phyloP scores from a whole-genome alignment of 1,284 basidiomycete species.

The Hymenochaete sp. region DNA sequence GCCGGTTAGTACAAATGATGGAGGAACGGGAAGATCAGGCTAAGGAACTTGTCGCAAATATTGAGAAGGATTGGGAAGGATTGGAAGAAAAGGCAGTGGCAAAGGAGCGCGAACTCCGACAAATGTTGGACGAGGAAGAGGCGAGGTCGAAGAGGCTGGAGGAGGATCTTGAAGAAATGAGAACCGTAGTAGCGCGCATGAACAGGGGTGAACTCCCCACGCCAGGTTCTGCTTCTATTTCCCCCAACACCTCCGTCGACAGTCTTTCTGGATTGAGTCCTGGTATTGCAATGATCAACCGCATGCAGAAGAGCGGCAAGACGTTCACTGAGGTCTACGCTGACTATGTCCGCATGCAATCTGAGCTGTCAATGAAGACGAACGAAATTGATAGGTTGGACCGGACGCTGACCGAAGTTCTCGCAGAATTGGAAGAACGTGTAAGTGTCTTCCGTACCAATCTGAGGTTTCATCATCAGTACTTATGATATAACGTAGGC shows the following conservation, averaged over 20 bases:
- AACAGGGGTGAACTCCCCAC: conserved; percentile 59
- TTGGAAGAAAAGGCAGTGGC: conserved; percentile 61
- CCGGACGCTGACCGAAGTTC: conserved; percentile 59
- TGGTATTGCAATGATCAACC: conserved; percentile 76
- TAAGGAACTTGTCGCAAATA: conserved; percentile 64
- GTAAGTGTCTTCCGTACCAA: conserved; percentile 38
- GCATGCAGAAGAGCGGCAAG: conserved; percentile 70
- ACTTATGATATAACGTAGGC: conserved; percentile 45
- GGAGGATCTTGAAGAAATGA: conserved; percentile 49
- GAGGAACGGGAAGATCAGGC: conserved; percentile 76
- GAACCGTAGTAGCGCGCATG: conserved; percentile 55
- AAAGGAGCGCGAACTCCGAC: conserved; percentile 53
- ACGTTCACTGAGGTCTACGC: conserved; percentile 86
- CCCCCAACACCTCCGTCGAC: conserved; percentile 31
- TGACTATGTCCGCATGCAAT: conserved; percentile 80
- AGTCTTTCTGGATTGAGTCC: conserved; percentile 66
- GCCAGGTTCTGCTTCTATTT: conserved; percentile 31
- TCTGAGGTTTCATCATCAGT: neutral
- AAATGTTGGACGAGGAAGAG: conserved; percentile 59
- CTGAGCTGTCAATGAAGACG: conserved; percentile 69
- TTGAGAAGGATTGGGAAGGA: conserved; percentile 72
- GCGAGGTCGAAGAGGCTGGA: conserved; percentile 54
- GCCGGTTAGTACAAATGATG: conserved; percentile 68
- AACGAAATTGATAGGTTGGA: conserved; percentile 79
- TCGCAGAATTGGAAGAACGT: conserved; percentile 81